Percentiles rank a stretch among this genome's conserved stretches.
phyloP scores from a whole-genome alignment of 2,329 filamentous ascomycete genomes.

The Diaporthe helianthi region DNA sequence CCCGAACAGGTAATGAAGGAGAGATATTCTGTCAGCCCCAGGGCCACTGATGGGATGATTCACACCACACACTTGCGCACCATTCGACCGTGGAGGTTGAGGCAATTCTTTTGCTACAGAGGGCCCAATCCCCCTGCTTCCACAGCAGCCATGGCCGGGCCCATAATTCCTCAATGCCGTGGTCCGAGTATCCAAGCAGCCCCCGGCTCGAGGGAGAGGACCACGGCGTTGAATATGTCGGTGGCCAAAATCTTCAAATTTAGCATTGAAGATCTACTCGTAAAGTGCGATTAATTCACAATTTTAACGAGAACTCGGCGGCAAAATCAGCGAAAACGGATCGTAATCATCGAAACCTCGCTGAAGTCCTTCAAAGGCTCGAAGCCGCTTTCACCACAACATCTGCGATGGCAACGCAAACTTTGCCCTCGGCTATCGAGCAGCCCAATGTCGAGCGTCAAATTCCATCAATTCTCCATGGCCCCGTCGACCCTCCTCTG shows the following conservation, averaged over 20 bases:
- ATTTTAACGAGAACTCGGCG: background rate
- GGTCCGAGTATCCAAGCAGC: slow-evolving; percentile 28
- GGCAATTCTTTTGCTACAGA: background rate
- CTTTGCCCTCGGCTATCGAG: slow-evolving; percentile 22
- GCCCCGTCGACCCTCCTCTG: slow-evolving; percentile 72
- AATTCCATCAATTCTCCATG: slow-evolving; percentile 68
- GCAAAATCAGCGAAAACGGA: slow-evolving; percentile 4
- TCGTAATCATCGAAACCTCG: slow-evolving; percentile 14
- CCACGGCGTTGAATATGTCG: background rate
- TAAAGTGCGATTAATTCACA: background rate
- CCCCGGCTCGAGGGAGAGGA: slow-evolving; percentile 2
- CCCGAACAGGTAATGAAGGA: background rate
- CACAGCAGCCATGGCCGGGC: slow-evolving; percentile 13
- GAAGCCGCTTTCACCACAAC: slow-evolving; percentile 16
- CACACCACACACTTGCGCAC: background rate
- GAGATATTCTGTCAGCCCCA: background rate
- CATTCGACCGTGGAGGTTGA: background rate
- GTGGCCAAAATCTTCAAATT: background rate
- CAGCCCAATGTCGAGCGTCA: slow-evolving; percentile 39
- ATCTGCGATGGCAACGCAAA: slow-evolving; percentile 25
- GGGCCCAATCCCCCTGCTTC: background rate
- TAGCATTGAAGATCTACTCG: background rate
- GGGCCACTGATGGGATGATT: background rate
- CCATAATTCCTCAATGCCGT: slow-evolving; percentile 5
- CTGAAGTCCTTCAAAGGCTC: slow-evolving; percentile 25